Base-by-base conservation (phyloP, 208 protist genomes). In the Trypanosoma scelopori region DNA sequence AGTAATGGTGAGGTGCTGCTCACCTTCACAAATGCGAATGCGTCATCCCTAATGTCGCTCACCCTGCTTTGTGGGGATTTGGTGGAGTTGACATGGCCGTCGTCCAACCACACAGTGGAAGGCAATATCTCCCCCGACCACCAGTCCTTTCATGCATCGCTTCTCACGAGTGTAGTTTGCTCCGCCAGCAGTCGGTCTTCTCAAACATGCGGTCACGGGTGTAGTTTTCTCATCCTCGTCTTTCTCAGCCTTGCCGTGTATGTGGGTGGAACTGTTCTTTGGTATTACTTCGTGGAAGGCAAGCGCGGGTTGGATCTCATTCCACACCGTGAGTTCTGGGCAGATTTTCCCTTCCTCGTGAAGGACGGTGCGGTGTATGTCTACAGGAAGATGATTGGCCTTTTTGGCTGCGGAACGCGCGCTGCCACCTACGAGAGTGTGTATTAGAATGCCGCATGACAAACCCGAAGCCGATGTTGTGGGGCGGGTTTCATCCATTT, bases 321-420 rank as follows among this genome's bases (percentile, higher is more conserved):
- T 5, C 71, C 71, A n/a, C 51, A 77, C 41, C 43, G 28, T 11
- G 71, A 65, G 55, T 72, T 72, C 20, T 77, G 71, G 71, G 63
- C 53, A 35, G 56, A 67, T 23, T 39, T 77, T 61, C 65, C 71
- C 18, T 53, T 32, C 20, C 71, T 77, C 9, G 3, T 71, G 37
- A 71, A 67, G 47, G 71, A 77, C 25, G 71, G 71, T 23, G 55
- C 41, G 11, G 35, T 77, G 32, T 77, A 73, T 27, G 22, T 52
- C 27, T 55, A 58, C 32, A 1, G 5, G 3, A 76, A 76, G 41
- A 65, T 76, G 0, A 16, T 15, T 20, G 37, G 23, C 20, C 57
- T 25, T 27, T 71, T 71, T 56, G 55, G 9, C 5, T 9, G 5
- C 35, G 43, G 55, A 18, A 60, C 1, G 1, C 59, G 49, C 37